Percentiles rank a stretch among this genome's conserved stretches.
phyloP scores from a whole-genome alignment of 495 filamentous ascomycete genomes.

The Neurospora terricola region DNA sequence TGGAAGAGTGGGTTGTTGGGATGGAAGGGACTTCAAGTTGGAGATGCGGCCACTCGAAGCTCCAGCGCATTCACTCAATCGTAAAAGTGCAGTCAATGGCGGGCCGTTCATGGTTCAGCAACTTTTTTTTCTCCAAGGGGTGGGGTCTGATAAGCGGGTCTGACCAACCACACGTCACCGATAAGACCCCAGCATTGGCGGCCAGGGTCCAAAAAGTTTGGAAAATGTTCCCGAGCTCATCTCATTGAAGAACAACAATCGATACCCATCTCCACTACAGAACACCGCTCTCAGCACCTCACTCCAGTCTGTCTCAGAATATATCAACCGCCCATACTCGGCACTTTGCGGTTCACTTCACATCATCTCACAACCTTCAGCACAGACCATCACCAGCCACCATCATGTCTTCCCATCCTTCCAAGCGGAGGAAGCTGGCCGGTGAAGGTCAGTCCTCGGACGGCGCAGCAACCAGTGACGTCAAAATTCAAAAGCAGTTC shows the following conservation, averaged over 20 bases:
- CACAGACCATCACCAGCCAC: neutral
- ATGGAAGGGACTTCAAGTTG: neutral
- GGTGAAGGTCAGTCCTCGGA: slow-evolving; percentile 19
- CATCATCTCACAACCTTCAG: slow-evolving; percentile 1
- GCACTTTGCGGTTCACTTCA: neutral
- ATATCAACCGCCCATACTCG: neutral
- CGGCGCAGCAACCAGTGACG: slow-evolving; percentile 13
- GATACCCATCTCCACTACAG: neutral
- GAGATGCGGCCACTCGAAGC: neutral
- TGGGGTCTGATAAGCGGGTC: slow-evolving; percentile 11
- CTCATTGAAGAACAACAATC: neutral
- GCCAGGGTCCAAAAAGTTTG: neutral
- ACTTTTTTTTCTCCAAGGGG: slow-evolving; percentile 12
- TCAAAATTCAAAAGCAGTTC: slow-evolving; percentile 34
- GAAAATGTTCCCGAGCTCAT: neutral
- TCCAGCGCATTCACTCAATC: neutral
- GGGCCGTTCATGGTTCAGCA: slow-evolving; percentile 3
- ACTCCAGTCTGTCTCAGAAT: neutral
- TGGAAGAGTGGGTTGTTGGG: neutral
- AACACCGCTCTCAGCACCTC: neutral
- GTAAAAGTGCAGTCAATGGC: neutral
- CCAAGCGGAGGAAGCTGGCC: slow-evolving; percentile 37
- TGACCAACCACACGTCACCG: slow-evolving; percentile 3
- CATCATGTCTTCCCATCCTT: slow-evolving; percentile 30
- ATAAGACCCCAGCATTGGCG: slow-evolving; percentile 7